Conservation (phyloP, 2,329 filamentous ascomycete genomes). For the Cryphonectria radicalis region DNA sequence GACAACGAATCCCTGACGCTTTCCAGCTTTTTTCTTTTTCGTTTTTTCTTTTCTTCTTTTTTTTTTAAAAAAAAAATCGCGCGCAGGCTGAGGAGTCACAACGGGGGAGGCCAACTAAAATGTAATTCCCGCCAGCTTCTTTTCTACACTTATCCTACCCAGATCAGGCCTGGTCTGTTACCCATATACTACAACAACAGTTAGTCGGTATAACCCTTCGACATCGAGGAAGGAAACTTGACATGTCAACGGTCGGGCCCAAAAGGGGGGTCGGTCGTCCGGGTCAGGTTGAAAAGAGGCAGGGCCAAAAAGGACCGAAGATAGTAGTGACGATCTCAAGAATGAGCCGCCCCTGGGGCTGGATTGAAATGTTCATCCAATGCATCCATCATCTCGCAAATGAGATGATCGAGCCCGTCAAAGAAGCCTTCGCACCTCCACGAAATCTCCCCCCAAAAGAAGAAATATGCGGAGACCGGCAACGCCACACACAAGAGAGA, state of each 20-base stretch:
- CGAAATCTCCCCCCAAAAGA: not conserved
- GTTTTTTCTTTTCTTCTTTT: not conserved
- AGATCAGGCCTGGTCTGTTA: not conserved
- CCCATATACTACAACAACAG: not conserved
- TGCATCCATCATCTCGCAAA: not conserved
- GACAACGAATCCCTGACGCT: not conserved
- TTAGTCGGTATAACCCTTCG: not conserved
- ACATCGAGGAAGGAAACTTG: not conserved
- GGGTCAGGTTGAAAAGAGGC: not conserved
- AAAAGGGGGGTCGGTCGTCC: not conserved
- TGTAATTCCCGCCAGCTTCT: not conserved
- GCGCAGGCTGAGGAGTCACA: constrained; percentile 1
- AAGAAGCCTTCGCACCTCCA: not conserved
- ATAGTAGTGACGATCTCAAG: not conserved
- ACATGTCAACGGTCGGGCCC: not conserved
- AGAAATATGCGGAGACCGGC: constrained; percentile 8
- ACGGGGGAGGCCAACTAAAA: not conserved
- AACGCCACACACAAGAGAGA: constrained; percentile 13
- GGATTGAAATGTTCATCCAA: too few relatives aligned
- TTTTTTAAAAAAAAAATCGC: not conserved
- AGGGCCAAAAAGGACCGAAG: not conserved
- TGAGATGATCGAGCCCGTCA: not conserved
- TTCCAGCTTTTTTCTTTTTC: not conserved
- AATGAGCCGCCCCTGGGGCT: not conserved
- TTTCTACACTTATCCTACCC: not conserved